Evolutionary conservation across 192 early-diverging fungal genomes (phyloP), one percentile per base, ranked within the genome.

Genomic region (Paraglomus brasilianum): DNA sequence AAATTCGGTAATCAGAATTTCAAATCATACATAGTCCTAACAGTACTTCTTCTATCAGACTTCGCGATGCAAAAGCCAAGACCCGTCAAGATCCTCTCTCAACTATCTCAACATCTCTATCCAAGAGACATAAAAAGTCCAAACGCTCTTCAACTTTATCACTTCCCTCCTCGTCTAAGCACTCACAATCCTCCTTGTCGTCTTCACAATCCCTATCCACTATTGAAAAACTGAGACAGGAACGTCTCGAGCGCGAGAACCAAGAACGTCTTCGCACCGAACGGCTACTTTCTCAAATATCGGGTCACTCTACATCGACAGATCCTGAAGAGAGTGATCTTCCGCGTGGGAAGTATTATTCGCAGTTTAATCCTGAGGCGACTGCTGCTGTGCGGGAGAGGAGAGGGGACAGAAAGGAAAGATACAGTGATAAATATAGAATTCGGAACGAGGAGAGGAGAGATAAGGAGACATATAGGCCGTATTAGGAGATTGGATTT

Each of bases 301-400:
- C n/a, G 43, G 9, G 8, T 19, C 5, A 48, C 41, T 42, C 30
- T 17, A 5, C 7, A 46, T 59, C 75, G 36, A 30, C 64, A 49
- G 39, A 61, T 51, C 48, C 49, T 9, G 21, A 9, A 8, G 38
- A 58, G 71, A 62, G 39, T 42, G 49, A 76, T 11, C 56, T 21
- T 14, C 47, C 73, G 8, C 11, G n/a, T 22, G 52, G 69, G 8
- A 40, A 52, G 42, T 86, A 86, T 67, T 74, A 77, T 66, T 80
- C 83, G 41, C 85, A 86, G 53, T 86, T 80, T 49, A 86, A 86
- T 51, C 81, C 79, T 5, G 41, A 73, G 14, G 84, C 74, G 7
- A 86, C 84, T 30, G 46, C 50, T 7, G 45, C 48, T 46, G 75
- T 66, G 15, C 75, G 72, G 50, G 45, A 75, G 4, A 41, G 40